Conservation (phyloP, 2,329 filamentous ascomycete genomes). For the Calonectria hawksworthii region DNA sequence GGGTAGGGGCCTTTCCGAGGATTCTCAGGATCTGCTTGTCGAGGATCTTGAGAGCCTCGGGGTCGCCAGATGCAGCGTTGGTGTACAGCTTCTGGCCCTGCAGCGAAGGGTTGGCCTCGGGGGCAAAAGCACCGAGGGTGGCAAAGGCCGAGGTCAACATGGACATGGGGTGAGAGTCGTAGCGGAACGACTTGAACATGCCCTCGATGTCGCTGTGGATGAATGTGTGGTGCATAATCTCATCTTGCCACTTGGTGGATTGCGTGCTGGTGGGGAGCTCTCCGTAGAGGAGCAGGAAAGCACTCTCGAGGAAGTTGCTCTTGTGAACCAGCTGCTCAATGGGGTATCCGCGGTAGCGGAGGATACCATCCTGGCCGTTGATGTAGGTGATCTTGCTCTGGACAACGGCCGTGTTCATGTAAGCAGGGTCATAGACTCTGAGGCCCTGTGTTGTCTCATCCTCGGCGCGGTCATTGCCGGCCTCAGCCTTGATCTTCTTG, state of each 20-base stretch:
- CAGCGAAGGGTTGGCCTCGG: conserved; percentile 65
- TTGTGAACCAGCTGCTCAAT: conserved; percentile 65
- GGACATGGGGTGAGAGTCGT: conserved; percentile 67
- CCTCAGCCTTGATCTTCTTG: conserved; percentile 62
- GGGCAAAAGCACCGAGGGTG: conserved; percentile 63
- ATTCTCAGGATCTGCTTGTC: conserved; percentile 68
- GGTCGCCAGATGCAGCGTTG: conserved; percentile 57
- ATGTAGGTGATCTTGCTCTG: conserved; percentile 66
- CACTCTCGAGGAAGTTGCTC: conserved; percentile 64
- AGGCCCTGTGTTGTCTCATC: conserved; percentile 64
- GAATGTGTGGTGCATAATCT: conserved; percentile 66
- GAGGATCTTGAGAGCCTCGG: conserved; percentile 57
- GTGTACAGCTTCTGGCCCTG: conserved; percentile 65
- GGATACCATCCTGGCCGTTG: conserved; percentile 64
- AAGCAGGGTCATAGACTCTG: conserved; percentile 65
- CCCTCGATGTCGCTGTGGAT: conserved; percentile 63
- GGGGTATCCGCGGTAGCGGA: conserved; percentile 66
- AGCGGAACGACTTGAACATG: conserved; percentile 65
- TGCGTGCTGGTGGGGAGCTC: conserved; percentile 61
- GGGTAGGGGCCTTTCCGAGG: conserved; percentile 64
- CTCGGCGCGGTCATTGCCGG: conserved; percentile 54
- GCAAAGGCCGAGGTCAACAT: conserved; percentile 65
- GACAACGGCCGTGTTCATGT: conserved; percentile 67
- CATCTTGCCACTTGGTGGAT: conserved; percentile 58
- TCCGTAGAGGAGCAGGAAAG: conserved; percentile 66